A percentile compares a stretch with the other conserved stretches of the same genome.
These are phyloP conservation scores for Dinochytrium kinnereticum DNA, from an alignment of 371 early-diverging fungal genomes.

Conservation along the genomic window DNA sequence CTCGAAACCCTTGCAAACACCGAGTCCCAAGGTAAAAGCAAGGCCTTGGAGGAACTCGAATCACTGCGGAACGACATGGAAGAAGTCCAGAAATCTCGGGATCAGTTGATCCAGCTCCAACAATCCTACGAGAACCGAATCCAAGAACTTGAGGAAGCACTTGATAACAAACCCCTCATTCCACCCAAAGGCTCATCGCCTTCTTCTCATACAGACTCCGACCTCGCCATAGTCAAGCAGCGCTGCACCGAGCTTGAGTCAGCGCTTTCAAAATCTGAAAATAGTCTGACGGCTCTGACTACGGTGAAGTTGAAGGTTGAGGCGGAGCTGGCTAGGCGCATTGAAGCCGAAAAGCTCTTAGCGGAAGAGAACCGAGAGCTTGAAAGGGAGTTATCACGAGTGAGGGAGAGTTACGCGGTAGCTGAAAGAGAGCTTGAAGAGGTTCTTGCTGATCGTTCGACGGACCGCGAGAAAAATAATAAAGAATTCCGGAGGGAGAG, in stretches of 20 bases:
- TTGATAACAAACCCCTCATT: too few species aligned
- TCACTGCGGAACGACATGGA: not conserved
- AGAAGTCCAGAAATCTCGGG: not conserved
- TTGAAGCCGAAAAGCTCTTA: not conserved
- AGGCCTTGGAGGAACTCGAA: not conserved
- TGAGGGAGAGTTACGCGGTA: not conserved
- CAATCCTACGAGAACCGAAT: not conserved
- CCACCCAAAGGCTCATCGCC: too few species aligned
- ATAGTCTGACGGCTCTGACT: not conserved
- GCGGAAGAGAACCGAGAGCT: not conserved
- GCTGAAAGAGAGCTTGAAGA: not conserved
- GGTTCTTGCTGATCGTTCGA: too few species aligned
- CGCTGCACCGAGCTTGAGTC: slow-evolving; percentile 8
- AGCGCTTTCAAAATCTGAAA: not conserved
- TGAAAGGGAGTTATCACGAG: not conserved
- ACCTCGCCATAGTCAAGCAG: not conserved
- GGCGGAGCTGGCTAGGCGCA: not conserved
- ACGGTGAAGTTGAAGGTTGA: not conserved
- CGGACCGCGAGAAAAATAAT: too few species aligned
- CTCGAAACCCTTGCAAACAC: not conserved
- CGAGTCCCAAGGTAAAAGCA: not conserved
- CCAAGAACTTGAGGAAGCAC: not conserved
- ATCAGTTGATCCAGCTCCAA: not conserved
- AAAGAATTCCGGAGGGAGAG: not conserved
- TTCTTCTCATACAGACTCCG: too few species aligned